Percentiles rank a stretch among this genome's conserved stretches.
phyloP scores from a whole-genome alignment of 352 stramenopile genomes.

The Phytophthora macrochlamydospora region DNA sequence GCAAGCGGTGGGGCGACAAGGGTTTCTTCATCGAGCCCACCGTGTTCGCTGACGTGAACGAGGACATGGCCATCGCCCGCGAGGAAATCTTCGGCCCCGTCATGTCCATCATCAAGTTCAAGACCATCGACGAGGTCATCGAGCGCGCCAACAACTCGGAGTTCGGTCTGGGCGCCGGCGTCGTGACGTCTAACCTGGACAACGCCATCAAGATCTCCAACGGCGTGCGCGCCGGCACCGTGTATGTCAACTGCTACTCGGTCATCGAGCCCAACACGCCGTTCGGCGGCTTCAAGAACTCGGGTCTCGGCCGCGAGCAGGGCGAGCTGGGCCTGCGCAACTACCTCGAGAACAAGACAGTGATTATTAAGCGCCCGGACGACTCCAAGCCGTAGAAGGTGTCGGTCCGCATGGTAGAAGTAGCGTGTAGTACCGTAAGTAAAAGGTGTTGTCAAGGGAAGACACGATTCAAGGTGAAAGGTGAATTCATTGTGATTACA shows the following conservation, averaged over 20 bases:
- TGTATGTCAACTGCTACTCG: slow-evolving; percentile 95
- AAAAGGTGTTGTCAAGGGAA: no score
- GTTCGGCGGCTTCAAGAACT: slow-evolving; percentile 88
- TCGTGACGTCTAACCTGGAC: slow-evolving; percentile 88
- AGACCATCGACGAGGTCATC: slow-evolving; percentile 90
- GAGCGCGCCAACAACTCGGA: slow-evolving; percentile 82
- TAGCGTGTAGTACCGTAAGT: no score
- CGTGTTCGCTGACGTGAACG: slow-evolving; percentile 82
- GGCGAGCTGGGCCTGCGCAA: slow-evolving; percentile 69
- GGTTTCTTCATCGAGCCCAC: slow-evolving; percentile 93
- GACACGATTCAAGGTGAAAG: no score
- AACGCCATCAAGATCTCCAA: slow-evolving; percentile 88
- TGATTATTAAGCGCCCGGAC: slow-evolving; percentile 65
- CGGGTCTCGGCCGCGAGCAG: slow-evolving; percentile 76
- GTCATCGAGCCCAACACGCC: slow-evolving; percentile 85
- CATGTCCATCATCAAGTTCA: slow-evolving; percentile 89
- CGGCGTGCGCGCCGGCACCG: slow-evolving; percentile 88
- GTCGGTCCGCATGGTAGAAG: no score
- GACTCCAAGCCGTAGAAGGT: slow-evolving; percentile 28
- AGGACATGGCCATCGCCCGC: slow-evolving; percentile 86
- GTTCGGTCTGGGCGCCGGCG: slow-evolving; percentile 87
- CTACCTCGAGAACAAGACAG: slow-evolving; percentile 82
- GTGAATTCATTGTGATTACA: no score
- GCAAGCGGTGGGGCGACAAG: slow-evolving; percentile 63
- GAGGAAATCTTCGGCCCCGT: slow-evolving; percentile 94